phyloP scores from a whole-genome alignment of 2,329 filamentous ascomycete genomes.

The Venturia pyrina region DNA sequence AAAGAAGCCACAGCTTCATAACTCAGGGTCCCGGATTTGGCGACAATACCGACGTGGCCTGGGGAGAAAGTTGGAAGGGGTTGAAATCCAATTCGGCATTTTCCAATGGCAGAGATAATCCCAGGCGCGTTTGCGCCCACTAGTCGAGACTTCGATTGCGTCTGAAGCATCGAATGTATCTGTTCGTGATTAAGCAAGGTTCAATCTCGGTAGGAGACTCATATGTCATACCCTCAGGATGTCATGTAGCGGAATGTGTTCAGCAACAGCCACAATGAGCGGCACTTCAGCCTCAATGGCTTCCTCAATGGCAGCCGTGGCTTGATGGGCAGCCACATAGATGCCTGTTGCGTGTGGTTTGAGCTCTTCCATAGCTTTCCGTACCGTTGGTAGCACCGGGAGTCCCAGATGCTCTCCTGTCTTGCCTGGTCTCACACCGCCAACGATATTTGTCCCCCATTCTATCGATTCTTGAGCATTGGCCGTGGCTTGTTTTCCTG shows the following conservation, averaged over 20 bases:
- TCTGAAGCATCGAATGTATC: constrained; percentile 60
- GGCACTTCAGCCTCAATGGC: constrained; percentile 71
- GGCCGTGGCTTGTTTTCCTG: constrained; percentile 57
- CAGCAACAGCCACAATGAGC: constrained; percentile 67
- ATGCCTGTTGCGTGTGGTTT: constrained; percentile 71
- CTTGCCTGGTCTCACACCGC: constrained; percentile 63
- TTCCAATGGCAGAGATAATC: constrained; percentile 63
- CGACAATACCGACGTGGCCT: constrained; percentile 63
- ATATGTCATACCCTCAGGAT: constrained; percentile 51
- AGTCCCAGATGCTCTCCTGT: constrained; percentile 62
- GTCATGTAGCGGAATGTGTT: constrained; percentile 71
- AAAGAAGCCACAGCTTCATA: constrained; percentile 72
- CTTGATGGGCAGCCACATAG: constrained; percentile 68
- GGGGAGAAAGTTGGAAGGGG: constrained; percentile 61
- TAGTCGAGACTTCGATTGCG: constrained; percentile 60
- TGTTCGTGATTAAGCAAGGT: constrained; percentile 20
- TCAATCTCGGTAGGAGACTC: not conserved
- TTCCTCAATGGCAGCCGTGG: constrained; percentile 64
- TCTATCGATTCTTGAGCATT: constrained; percentile 67
- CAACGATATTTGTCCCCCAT: constrained; percentile 73
- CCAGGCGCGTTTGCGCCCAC: constrained; percentile 76
- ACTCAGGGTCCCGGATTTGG: constrained; percentile 71
- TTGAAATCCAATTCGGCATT: constrained; percentile 66
- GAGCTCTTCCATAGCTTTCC: constrained; percentile 56
- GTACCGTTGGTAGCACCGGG: constrained; percentile 60